Conservation (phyloP, 2,329 filamentous ascomycete genomes). For the Cladosporium colombiae region DNA sequence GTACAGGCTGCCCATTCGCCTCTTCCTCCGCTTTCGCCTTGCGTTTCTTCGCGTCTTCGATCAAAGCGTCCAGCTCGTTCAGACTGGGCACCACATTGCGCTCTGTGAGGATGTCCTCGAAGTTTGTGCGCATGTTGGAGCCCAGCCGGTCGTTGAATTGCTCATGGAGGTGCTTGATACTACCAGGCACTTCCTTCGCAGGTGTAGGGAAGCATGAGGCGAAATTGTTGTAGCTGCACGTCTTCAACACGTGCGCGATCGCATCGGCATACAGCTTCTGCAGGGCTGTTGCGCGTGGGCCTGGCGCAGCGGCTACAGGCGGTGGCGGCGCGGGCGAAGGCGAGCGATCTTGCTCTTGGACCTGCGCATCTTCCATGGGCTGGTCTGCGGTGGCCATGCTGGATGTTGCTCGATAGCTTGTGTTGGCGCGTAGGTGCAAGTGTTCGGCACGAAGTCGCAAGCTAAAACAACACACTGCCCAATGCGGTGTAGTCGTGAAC, state of each 20-base stretch:
- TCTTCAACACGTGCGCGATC: constrained; percentile 60
- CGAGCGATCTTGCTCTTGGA: constrained; percentile 11
- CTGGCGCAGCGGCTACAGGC: constrained; percentile 56
- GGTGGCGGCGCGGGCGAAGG: constrained; percentile 33
- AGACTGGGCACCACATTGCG: constrained; percentile 58
- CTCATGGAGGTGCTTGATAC: constrained; percentile 58
- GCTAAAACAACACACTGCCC: neutral
- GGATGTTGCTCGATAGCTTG: neutral
- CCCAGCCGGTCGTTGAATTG: constrained; percentile 62
- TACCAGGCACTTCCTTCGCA: constrained; percentile 57
- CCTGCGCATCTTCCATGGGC: neutral
- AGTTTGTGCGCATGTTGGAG: constrained; percentile 53
- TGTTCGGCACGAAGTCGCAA: constrained; percentile 1
- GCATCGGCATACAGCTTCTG: constrained; percentile 62
- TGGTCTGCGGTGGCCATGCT: constrained; percentile 16
- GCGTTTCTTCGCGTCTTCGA: constrained; percentile 58
- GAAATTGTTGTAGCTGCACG: constrained; percentile 63
- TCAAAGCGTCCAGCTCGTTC: constrained; percentile 62
- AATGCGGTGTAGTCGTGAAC: neutral
- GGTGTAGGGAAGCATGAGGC: constrained; percentile 65
- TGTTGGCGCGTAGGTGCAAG: neutral
- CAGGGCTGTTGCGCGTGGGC: constrained; percentile 61
- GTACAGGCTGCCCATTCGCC: constrained; percentile 39
- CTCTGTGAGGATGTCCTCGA: constrained; percentile 61
- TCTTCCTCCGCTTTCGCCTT: constrained; percentile 47